phyloP scores from a whole-genome alignment of 2,329 filamentous ascomycete species.

The Onygenales sp. region DNA sequence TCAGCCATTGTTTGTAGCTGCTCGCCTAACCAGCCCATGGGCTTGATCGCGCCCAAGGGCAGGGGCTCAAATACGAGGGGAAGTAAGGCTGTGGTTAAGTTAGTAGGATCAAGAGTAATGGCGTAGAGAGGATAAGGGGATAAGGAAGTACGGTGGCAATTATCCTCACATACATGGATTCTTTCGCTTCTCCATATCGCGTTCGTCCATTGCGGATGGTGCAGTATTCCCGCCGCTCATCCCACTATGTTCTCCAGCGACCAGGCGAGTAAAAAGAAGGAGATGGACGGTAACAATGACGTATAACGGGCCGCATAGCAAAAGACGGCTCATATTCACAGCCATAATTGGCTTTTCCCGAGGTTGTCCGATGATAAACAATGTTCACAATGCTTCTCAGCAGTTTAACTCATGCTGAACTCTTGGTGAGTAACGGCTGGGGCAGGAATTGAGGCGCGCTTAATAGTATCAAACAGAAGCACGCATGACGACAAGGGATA shows the following conservation, averaged over 20 bases:
- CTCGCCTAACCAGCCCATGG: slow-evolving; percentile 43
- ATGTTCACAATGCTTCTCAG: too few relatives aligned
- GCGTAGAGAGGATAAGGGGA: background rate
- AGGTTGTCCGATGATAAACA: too few relatives aligned
- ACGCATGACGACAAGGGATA: too few relatives aligned
- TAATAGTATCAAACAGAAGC: too few relatives aligned
- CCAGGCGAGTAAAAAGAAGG: background rate
- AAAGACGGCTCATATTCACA: background rate
- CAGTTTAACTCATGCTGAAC: too few relatives aligned
- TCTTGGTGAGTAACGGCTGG: too few relatives aligned
- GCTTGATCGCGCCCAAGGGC: slow-evolving; percentile 41
- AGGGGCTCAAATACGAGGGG: slow-evolving; percentile 16
- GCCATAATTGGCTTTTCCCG: too few relatives aligned
- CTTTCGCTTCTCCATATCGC: background rate
- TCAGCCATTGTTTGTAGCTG: slow-evolving; percentile 41
- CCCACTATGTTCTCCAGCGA: background rate
- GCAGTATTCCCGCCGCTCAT: background rate
- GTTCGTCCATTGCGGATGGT: background rate
- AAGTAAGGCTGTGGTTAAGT: background rate
- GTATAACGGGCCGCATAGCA: background rate
- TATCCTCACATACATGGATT: background rate
- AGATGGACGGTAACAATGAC: background rate
- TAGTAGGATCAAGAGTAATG: background rate
- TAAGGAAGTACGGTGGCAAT: background rate
- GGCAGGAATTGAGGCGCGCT: too few relatives aligned